These are phyloP conservation scores for Phytophthora cryptogea DNA, from an alignment of 352 stramenopile species.

Conservation along the genomic window DNA sequence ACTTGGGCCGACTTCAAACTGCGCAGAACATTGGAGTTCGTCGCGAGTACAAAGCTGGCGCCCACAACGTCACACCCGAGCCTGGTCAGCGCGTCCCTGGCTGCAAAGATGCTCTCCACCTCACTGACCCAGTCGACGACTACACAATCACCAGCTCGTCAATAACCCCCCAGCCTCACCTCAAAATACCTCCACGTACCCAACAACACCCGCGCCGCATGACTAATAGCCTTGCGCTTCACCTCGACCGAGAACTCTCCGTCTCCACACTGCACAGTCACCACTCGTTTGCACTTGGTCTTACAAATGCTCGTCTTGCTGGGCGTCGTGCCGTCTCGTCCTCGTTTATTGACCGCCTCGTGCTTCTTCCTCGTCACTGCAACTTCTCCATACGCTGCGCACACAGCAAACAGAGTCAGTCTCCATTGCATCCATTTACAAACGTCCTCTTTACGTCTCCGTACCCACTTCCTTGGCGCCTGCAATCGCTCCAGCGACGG, in stretches of 20 bases:
- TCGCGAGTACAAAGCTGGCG: conserved; percentile 51
- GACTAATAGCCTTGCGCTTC: conserved; percentile 31
- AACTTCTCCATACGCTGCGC: conserved; percentile 51
- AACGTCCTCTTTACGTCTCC: not conserved
- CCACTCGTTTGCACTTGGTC: conserved; percentile 32
- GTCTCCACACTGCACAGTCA: conserved; percentile 30
- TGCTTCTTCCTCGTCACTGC: conserved; percentile 30
- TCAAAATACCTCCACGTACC: conserved; percentile 14
- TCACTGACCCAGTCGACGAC: conserved; percentile 65
- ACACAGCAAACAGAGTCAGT: conserved; percentile 1
- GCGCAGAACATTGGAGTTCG: conserved; percentile 36
- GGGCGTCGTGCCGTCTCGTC: conserved; percentile 6
- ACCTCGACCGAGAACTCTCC: conserved; percentile 33
- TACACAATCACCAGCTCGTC: conserved; percentile 7
- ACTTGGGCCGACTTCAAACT: conserved; percentile 47
- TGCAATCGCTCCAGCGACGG: conserved; percentile 56
- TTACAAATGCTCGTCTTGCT: conserved; percentile 11
- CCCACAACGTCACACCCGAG: conserved; percentile 56
- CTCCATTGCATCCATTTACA: not conserved
- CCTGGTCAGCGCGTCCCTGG: conserved; percentile 41
- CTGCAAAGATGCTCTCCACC: conserved; percentile 47
- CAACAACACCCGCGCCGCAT: conserved; percentile 31
- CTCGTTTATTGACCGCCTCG: conserved; percentile 5
- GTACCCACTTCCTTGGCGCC: conserved; percentile 45
- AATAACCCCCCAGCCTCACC: not conserved